These are phyloP conservation scores for Spizellomyces sp. DNA, from an alignment of 192 early-diverging fungal genomes.

Conservation along the genomic window DNA sequence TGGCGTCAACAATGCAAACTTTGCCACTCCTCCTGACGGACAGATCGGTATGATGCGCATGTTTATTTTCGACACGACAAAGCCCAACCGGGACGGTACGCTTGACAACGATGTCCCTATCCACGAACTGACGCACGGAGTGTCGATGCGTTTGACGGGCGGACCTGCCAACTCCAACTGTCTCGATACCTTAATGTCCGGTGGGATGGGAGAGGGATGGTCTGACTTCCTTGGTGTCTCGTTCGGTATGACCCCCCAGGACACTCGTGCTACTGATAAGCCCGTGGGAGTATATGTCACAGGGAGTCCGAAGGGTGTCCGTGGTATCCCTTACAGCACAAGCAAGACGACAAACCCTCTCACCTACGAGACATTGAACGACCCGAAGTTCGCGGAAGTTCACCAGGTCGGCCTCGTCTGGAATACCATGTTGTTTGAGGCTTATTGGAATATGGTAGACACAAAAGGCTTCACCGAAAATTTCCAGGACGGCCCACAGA, in stretches of 20 bases:
- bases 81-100: slow-evolving; percentile 59
- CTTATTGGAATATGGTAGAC: slow-evolving; percentile 59
- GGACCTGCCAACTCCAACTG: slow-evolving; percentile 68
- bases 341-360: slow-evolving; percentile 38
- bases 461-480: slow-evolving; percentile 31
- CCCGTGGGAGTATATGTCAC: slow-evolving; percentile 47
- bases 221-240: slow-evolving; percentile 55
- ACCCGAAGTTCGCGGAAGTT: slow-evolving; percentile 40
- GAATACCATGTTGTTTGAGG: slow-evolving; percentile 64
- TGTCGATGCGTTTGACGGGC: slow-evolving; percentile 67
- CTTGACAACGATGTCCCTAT: slow-evolving; percentile 61
- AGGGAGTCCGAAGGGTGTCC: slow-evolving; percentile 42
- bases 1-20: slow-evolving; percentile 63
- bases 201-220: slow-evolving; percentile 73
- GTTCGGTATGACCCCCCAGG: slow-evolving; percentile 34
- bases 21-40: slow-evolving; percentile 62
- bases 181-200: slow-evolving; percentile 49
- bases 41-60: slow-evolving; percentile 52
- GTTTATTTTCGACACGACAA: slow-evolving; percentile 50
- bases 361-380: slow-evolving; percentile 33
- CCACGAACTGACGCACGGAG: slow-evolving; percentile 68
- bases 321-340: slow-evolving; percentile 63
- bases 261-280: slow-evolving; percentile 48
- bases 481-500: slow-evolving; percentile 14
- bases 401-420: slow-evolving; percentile 64